A percentile compares a stretch with the other conserved stretches of the same genome.
Conservation (phyloP, 768 basidiomycete genomes). For the Suillus alpinus region DNA sequence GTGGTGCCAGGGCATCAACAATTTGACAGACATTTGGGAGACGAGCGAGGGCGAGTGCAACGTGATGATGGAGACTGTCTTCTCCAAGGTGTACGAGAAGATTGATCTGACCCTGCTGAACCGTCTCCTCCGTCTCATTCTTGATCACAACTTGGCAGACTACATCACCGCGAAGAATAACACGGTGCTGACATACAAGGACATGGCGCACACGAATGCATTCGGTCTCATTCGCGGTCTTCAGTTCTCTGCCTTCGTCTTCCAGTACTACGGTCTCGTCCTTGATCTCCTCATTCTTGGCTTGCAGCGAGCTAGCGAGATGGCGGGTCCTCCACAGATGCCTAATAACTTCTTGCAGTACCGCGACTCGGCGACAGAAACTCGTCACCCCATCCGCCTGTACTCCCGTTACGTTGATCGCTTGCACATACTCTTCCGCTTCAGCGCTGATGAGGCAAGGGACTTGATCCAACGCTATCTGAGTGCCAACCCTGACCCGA, state of each 20-base stretch:
- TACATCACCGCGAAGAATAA: slow-evolving; percentile 99
- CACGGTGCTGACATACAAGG: slow-evolving; percentile 90
- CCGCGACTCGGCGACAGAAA: slow-evolving; percentile 92
- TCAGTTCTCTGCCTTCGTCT: slow-evolving; percentile 98
- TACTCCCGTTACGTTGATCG: slow-evolving; percentile 97
- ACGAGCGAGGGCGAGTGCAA: slow-evolving; percentile 97
- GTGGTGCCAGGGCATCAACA: slow-evolving; percentile 99
- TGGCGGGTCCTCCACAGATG: slow-evolving; percentile 97
- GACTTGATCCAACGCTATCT: slow-evolving; percentile 98
- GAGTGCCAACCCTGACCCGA: slow-evolving; percentile 96
- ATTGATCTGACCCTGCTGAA: slow-evolving; percentile 95
- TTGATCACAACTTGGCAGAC: slow-evolving; percentile 98
- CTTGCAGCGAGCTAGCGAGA: slow-evolving; percentile 96
- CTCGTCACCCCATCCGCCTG: slow-evolving; percentile 94
- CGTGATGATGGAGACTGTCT: slow-evolving; percentile 98
- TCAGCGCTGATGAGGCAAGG: slow-evolving; percentile 94
- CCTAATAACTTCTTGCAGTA: slow-evolving; percentile 99
- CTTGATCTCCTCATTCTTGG: slow-evolving; percentile 95
- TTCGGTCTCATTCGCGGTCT: slow-evolving; percentile 97
- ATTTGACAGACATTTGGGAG: slow-evolving; percentile 97
- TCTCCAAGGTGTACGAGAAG: slow-evolving; percentile 99
- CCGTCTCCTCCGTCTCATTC: slow-evolving; percentile 90
- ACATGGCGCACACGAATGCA: slow-evolving; percentile 98
- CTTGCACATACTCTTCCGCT: slow-evolving; percentile 95
- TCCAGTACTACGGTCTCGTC: slow-evolving; percentile 97